Evolutionary conservation across 768 basidiomycete genomes (phyloP), one percentile per base, ranked within the genome.

Genomic region (Lentinula boryana): DNA sequence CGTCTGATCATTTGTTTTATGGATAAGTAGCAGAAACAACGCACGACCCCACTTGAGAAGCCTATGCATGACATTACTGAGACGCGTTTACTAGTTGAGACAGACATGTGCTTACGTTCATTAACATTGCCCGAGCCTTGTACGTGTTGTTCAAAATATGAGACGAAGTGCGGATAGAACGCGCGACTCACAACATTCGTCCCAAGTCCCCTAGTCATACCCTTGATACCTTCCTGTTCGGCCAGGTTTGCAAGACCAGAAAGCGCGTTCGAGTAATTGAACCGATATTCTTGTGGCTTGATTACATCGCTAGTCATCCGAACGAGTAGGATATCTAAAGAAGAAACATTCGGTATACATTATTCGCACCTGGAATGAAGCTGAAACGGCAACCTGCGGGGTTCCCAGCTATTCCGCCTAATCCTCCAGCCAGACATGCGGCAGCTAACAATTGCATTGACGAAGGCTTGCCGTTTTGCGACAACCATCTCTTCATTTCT

Each of bases 221-320:
- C 89, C 33, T 76, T 79, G 7, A 84, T 48, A 16, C 93, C 91
- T 68, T 95, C 93, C 54, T 82, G 81, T 63, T 76, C 81, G 9
- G 89, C 74, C 50, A 95, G 78, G 63, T 69, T 77, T 6, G 82
- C 63, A n/a, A 95, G 74, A 7, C 93, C 93, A 52, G 80, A 78
- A 16, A 93, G 63, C n/a, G 85, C 91, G 70, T 95, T 92, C 21
- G 80, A 77, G 71, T 96, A 96, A 50, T 85, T 81, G 67, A 89
- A 92, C 59, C 86, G 80, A 65, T 86, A 80, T 62, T 88, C 87
- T 27, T 86, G 83, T 16, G 89, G 86, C 64, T 89, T 84, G 32
- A 87, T 78, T 6, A 84, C 80, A 71, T 96, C 93, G 65, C 89
- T 93, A 27, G 92, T 93, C 93, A 96, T 96, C 58, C 93, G 79